A percentile compares a stretch with the other conserved stretches of the same genome.
Conservation (phyloP, 164 flowering plant genomes). For the Tinospora cordifolia region DNA sequence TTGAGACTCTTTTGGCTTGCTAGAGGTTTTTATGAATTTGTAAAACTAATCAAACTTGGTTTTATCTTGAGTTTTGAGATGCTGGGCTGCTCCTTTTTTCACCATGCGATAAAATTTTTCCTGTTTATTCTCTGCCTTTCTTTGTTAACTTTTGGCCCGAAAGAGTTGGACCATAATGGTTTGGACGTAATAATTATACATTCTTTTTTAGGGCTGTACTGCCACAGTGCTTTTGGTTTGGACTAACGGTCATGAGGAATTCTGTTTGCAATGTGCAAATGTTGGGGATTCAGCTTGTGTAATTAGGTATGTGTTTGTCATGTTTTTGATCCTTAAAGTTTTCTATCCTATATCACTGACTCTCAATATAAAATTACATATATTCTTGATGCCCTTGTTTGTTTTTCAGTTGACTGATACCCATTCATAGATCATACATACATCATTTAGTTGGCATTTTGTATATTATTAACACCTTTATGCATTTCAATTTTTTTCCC, state of each 20-base stretch:
- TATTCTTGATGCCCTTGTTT: too few relatives aligned
- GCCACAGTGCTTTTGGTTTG: conserved; percentile 92
- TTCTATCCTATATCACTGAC: not conserved
- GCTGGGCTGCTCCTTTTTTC: too few relatives aligned
- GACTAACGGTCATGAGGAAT: conserved; percentile 51
- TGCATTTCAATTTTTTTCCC: too few relatives aligned
- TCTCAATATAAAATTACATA: not conserved
- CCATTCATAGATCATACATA: too few relatives aligned
- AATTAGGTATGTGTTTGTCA: conserved; percentile 49
- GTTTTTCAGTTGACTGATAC: too few relatives aligned
- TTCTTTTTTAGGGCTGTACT: conserved; percentile 83
- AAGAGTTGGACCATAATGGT: not conserved
- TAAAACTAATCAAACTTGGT: too few relatives aligned
- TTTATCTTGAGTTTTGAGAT: too few relatives aligned
- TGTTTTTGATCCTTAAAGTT: conserved; percentile 4
- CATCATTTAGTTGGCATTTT: too few relatives aligned
- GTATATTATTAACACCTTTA: too few relatives aligned
- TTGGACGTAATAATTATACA: not conserved
- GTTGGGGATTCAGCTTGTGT: conserved; percentile 95
- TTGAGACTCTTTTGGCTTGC: not conserved
- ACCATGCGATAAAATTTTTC: too few relatives aligned
- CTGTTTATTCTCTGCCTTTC: too few relatives aligned
- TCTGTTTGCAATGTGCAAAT: conserved; percentile 91
- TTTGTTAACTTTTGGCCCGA: too few relatives aligned
- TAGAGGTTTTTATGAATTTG: not conserved